phyloP scores from a whole-genome alignment of 805 yeast species.

The Pichia ethanolica region DNA sequence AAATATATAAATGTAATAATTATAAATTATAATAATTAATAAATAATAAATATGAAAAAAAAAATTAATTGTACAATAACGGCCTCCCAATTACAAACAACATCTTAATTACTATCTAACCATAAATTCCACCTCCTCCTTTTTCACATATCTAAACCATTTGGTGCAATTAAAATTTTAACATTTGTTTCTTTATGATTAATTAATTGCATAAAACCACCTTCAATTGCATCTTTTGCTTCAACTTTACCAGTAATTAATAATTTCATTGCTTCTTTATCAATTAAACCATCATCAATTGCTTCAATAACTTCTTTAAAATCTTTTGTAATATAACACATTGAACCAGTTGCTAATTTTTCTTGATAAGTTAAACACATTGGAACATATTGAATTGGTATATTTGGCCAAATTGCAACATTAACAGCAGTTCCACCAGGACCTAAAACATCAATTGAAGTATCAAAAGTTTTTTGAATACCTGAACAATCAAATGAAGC shows the following conservation, averaged over 20 bases:
- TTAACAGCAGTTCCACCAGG: constrained; percentile 54
- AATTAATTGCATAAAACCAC: constrained; percentile 45
- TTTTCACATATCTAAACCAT: constrained; percentile 18
- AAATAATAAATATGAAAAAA: too few relatives aligned
- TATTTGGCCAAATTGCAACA: constrained; percentile 58
- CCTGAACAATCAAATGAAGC: constrained; percentile 51
- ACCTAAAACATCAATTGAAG: constrained; percentile 42
- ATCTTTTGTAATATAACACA: constrained; percentile 52
- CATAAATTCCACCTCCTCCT: too few relatives aligned
- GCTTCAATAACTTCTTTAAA: constrained; percentile 50
- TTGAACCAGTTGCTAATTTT: constrained; percentile 50
- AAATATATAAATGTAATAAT: too few relatives aligned
- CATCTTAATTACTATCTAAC: too few relatives aligned
- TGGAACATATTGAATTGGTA: constrained; percentile 42
- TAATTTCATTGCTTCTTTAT: constrained; percentile 34
- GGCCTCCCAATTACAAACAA: neutral
- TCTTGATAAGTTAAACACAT: constrained; percentile 51
- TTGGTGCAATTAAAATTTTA: constrained; percentile 46
- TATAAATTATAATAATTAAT: too few relatives aligned
- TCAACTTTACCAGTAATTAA: constrained; percentile 48
- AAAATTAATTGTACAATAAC: too few relatives aligned
- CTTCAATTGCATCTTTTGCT: constrained; percentile 43
- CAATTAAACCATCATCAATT: constrained; percentile 39
- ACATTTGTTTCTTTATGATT: constrained; percentile 48
- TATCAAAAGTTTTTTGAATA: constrained; percentile 42